These are phyloP conservation scores for Acrocalymma vagum DNA, from an alignment of 2,329 filamentous ascomycete genomes.

Conservation along the genomic window DNA sequence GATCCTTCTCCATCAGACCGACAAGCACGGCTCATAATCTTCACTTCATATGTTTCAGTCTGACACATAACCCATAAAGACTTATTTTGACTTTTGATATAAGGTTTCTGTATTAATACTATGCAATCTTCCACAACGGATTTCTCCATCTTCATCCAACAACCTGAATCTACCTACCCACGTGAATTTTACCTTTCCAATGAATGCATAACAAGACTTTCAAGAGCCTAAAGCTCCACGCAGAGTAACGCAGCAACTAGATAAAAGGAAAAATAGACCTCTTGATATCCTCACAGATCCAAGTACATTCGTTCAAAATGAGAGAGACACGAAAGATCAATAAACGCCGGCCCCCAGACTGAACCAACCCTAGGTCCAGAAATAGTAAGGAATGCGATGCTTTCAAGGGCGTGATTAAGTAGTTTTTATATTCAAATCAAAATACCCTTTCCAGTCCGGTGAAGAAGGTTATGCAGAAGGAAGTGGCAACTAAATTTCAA, in stretches of 20 bases:
- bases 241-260: no score
- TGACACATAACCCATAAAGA: no score
- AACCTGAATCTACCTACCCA: constrained; percentile 1
- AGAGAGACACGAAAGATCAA: constrained; percentile 4
- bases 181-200: constrained; percentile 6
- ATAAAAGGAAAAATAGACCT: not conserved
- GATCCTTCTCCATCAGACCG: no score
- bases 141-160: constrained; percentile 1
- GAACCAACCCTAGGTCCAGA: constrained; percentile 6
- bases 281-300: constrained; percentile 3
- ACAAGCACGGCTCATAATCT: no score
- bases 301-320: constrained; percentile 6
- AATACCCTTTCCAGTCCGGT: constrained; percentile 8
- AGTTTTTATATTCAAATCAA: constrained; percentile 14
- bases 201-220: no score
- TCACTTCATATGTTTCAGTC: no score
- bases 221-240: no score
- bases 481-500: constrained; percentile 5
- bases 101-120: no score
- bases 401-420: constrained; percentile 20
- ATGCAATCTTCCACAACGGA: constrained; percentile 6
- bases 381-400: constrained; percentile 14
- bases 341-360: constrained; percentile 4
- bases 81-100: no score
- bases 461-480: constrained; percentile 8